phyloP scores from a whole-genome alignment of 495 filamentous ascomycete species.

The Hypoxylon lienhwacheense region DNA sequence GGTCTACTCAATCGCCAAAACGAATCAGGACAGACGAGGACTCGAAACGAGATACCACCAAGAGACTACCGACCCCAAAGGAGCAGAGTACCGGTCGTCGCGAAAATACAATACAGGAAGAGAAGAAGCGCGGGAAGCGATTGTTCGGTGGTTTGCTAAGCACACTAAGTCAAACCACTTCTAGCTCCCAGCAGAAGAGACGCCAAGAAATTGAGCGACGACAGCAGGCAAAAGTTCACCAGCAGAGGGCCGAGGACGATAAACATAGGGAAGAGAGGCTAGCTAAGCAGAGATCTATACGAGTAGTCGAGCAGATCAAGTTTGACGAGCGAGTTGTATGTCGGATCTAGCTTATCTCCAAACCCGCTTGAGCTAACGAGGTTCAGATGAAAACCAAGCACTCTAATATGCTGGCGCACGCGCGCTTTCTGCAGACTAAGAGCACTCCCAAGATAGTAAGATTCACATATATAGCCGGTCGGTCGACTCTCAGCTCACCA shows the following conservation, averaged over 20 bases:
- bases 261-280: constrained; percentile 63
- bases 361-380: constrained; percentile 30
- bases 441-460: constrained; percentile 77
- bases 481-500: constrained; percentile 29
- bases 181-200: constrained; percentile 66
- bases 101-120: constrained; percentile 63
- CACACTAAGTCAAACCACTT: constrained; percentile 79
- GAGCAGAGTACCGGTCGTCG: constrained; percentile 38
- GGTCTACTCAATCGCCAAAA: constrained; percentile 34
- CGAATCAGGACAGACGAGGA: constrained; percentile 34
- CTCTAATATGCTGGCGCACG: constrained; percentile 67
- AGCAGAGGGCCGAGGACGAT: constrained; percentile 68
- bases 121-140: constrained; percentile 83
- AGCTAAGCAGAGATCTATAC: constrained; percentile 60
- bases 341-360: constrained; percentile 3
- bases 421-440: constrained; percentile 74
- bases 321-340: constrained; percentile 80
- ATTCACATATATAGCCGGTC: background rate
- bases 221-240: constrained; percentile 78
- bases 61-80: constrained; percentile 40
- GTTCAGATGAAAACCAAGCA: constrained; percentile 79
- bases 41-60: constrained; percentile 29
- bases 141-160: constrained; percentile 88
- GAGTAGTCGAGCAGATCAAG: constrained; percentile 69
- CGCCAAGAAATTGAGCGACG: constrained; percentile 88